Base-by-base conservation (phyloP, 306 rosid genomes). In the Herpetospermum pedunculosum region DNA sequence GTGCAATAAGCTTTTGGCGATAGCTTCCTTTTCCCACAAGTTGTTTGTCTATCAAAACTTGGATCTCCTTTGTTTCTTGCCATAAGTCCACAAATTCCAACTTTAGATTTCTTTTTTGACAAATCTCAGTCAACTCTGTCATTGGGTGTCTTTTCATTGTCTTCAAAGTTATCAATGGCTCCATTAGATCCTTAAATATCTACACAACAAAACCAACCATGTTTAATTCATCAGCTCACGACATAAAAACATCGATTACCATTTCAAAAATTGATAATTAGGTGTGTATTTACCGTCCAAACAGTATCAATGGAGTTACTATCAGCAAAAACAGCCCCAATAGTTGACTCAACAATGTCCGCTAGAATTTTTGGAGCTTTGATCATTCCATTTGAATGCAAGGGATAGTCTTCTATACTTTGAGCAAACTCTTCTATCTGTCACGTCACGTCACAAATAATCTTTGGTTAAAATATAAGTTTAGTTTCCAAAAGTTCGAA, bases 261-360 rank as follows among this genome's bases (percentile, higher is more conserved):
- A n/a, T n/a, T n/a, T n/a, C n/a, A n/a, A n/a, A n/a, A n/a, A n/a
- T n/a, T n/a, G n/a, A n/a, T n/a, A 40, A 9, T 40, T 40, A 16
- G 3, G 18, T 55, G 2, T 12, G 16, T 55, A 57, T 2, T 1
- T 76, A 88, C 96, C 86, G 41, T 63, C 96, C 96, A 87, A 8
- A 82, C 96, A 0, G 14, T 55, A 18, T 89, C 87, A 3, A 81
- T 10, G 4, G 81, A 76, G 73, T 76, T 48, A 38, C 75, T 73
- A 49, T 89, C 96, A 23, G 85, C 59, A 73, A 77, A 89, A 46
- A 89, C 78, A 0, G 96, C 92, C 2, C 92, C 96, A 0, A 85
- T 77, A 0, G 80, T 46, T 2, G 92, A 87, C 72, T 89, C 90
- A 4, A 87, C 89, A 44, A 87, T 74, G 30, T 89, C 86, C 0